Base-by-base conservation (phyloP, 2,329 filamentous ascomycete genomes). In the Calonectria honghensis region DNA sequence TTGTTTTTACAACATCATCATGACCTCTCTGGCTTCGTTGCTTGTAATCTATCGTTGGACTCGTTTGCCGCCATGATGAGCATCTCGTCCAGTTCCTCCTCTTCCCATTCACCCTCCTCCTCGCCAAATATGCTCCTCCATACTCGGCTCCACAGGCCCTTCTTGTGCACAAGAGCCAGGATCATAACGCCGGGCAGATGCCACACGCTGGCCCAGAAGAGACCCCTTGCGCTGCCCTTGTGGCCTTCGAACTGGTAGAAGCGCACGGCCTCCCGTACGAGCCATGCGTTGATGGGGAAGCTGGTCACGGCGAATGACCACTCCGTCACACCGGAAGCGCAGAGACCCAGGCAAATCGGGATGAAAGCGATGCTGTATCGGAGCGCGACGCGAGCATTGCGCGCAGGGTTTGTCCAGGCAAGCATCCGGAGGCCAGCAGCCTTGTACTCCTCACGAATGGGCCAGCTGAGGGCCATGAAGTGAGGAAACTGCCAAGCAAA, bases 161-260 rank as follows among this genome's bases (percentile, higher is more conserved):
- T 98, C 90, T 99, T 99, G 85, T 98, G 95, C 70, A 94, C 91
- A 85, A 98, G 93, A 3, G 96, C 96, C 75, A 98, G 88, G 61
- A 98, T 95, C 89, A 99, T 92, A 52, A 98, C 90, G 32, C 94
- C 94, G 0, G 97, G 97, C 63, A 99, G 85, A 86, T 98, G 96
- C 97, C 96, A 98, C 13, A 99, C 95, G 84, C 95, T 98, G 2
- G 97, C 96, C 97, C 97, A 99, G 85, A 99, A 99, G 68, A 99
- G 85, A 0, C 94, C 93, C 71, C 95, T 91, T 2, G 97, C 96
- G 24, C 91, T 95, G 2, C 96, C 96, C 79, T 93, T 93, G 75
- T 93, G 91, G 16, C 96, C 96, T 80, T 95, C 91, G 35, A 91
- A 87, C 76, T 90, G 91, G 93, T 94, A 98, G 86, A 98, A 98